Percentiles rank a stretch among this genome's conserved stretches.
These are phyloP conservation scores for Trapa bicornis DNA, from an alignment of 345 rosid genomes.

Conservation along the genomic window DNA sequence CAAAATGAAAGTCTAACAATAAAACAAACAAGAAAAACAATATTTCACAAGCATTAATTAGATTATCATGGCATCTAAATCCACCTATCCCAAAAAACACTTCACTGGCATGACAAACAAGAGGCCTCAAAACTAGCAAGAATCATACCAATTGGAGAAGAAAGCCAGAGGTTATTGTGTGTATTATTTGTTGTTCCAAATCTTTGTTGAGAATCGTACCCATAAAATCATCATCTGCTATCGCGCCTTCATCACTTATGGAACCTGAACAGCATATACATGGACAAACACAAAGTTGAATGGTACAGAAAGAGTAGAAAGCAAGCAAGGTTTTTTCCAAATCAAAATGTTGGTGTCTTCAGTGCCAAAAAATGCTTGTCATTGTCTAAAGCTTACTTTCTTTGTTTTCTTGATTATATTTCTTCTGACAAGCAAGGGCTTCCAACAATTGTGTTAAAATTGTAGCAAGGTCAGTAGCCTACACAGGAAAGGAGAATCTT, in stretches of 20 bases:
- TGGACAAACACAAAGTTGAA: constrained; percentile 3
- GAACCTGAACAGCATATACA: constrained; percentile 35
- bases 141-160: constrained; percentile 77
- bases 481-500: constrained; percentile 7
- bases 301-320: neutral
- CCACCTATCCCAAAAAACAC: too few species aligned
- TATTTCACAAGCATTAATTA: neutral
- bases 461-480: constrained; percentile 78
- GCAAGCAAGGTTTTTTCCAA: neutral
- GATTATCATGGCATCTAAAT: neutral
- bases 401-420: constrained; percentile 30
- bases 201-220: constrained; percentile 39
- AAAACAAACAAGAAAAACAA: neutral
- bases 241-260: constrained; percentile 8
- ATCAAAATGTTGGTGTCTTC: neutral
- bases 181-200: constrained; percentile 62
- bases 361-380: neutral
- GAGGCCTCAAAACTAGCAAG: constrained; percentile 9
- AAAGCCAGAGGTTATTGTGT: constrained; percentile 73
- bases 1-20: neutral
- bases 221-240: constrained; percentile 35
- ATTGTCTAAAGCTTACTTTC: constrained; percentile 39
- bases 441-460: constrained; percentile 67
- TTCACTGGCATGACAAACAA: constrained; percentile 7
- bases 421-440: constrained; percentile 62